These are phyloP conservation scores for Penicillium pancosmium DNA, from an alignment of 495 filamentous ascomycete genomes.

Conservation along the genomic window DNA sequence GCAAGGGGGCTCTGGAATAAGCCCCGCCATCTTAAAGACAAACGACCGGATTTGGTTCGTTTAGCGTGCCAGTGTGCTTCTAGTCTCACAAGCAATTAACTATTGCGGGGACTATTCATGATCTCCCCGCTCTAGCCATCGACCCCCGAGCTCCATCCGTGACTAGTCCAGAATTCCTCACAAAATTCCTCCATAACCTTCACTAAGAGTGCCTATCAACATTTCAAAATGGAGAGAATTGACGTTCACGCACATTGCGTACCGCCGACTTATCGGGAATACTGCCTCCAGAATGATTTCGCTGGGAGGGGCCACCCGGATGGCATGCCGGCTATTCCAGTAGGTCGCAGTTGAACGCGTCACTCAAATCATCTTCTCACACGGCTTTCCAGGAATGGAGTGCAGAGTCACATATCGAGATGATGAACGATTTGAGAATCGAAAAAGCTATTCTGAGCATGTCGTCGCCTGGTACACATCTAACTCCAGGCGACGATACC, in stretches of 20 bases:
- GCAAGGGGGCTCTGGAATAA: neutral
- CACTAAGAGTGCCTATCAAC: neutral
- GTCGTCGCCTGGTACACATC: conserved; percentile 51
- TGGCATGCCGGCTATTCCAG: conserved; percentile 52
- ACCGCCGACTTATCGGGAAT: conserved; percentile 34
- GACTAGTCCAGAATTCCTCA: neutral
- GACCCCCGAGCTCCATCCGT: neutral
- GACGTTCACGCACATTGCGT: conserved; percentile 44
- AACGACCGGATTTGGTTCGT: neutral
- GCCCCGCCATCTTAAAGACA: neutral
- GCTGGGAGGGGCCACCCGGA: conserved; percentile 41
- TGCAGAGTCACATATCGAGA: conserved; percentile 41
- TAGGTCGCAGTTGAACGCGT: conserved; percentile 13
- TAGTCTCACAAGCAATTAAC: neutral
- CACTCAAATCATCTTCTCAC: neutral
- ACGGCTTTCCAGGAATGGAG: conserved; percentile 41
- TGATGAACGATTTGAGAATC: conserved; percentile 51
- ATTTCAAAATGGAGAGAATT: conserved; percentile 28
- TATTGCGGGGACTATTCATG: neutral
- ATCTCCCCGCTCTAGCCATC: neutral
- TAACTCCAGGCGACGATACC: conserved; percentile 38
- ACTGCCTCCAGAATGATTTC: conserved; percentile 33
- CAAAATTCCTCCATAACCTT: neutral
- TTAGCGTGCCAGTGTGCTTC: too few species aligned
- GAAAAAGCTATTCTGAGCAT: conserved; percentile 54